Percentiles rank a stretch among this genome's conserved stretches.
Evolutionary conservation across 768 basidiomycete genomes (phyloP).

Genomic region (Leccinum truebloodii): DNA sequence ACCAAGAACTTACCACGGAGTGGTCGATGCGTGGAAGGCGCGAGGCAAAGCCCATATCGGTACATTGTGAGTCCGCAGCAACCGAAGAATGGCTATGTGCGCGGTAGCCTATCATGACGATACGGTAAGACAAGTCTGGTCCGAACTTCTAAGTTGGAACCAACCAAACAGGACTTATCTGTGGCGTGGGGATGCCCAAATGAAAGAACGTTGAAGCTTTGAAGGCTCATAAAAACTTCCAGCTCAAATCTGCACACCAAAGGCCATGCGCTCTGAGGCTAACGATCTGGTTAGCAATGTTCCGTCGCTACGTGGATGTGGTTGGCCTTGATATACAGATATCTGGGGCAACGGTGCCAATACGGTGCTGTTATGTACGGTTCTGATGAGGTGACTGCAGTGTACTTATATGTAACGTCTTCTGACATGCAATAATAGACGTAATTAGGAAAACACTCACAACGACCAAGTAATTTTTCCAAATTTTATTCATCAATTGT

Average conservation of each 20-base stretch:
- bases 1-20: background rate
- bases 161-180: background rate
- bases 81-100: no score
- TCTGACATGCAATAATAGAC: no score
- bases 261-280: background rate
- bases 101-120: background rate
- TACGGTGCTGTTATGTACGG: no score
- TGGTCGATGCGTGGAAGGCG: background rate
- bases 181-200: background rate
- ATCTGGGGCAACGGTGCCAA: background rate
- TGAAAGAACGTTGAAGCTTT: no score
- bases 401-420: no score
- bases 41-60: background rate
- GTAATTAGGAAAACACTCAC: no score
- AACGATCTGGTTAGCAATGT: background rate
- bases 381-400: no score
- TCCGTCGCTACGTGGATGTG: background rate
- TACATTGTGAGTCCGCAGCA: background rate
- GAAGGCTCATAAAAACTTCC: no score
- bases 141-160: background rate
- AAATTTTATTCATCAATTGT: no score
- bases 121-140: no score
- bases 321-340: background rate
- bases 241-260: background rate
- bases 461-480: no score